Evolutionary conservation across 345 rosid genomes (phyloP).

Genomic region (Viola odorata): DNA sequence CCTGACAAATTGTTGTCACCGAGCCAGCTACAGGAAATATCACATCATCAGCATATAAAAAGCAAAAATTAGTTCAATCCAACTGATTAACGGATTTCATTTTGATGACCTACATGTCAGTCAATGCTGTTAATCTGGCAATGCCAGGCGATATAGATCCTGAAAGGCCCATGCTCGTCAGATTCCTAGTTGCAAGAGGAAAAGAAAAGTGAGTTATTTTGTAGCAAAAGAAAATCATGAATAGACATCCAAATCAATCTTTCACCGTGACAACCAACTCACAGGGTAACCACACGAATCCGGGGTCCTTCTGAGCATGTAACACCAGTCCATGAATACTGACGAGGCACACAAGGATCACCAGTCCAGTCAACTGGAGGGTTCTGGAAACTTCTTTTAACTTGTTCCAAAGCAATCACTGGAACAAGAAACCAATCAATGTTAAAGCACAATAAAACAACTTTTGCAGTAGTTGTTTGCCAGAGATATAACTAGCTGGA

Average conservation of each 20-base stretch:
- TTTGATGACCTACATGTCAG: constrained; percentile 52
- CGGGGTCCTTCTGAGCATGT: constrained; percentile 59
- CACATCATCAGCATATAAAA: too few relatives aligned
- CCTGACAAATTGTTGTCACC: constrained; percentile 72
- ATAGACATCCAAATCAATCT: neutral
- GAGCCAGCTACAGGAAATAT: constrained; percentile 48
- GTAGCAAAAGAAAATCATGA: neutral
- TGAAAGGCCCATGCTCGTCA: constrained; percentile 62
- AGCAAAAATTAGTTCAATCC: too few relatives aligned
- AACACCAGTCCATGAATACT: constrained; percentile 77
- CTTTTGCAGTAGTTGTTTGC: neutral
- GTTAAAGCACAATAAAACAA: neutral
- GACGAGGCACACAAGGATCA: constrained; percentile 76
- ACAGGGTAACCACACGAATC: constrained; percentile 64
- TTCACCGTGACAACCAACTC: constrained; percentile 33
- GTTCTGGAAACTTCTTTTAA: constrained; percentile 45
- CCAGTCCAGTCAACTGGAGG: constrained; percentile 79
- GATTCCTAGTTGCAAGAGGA: constrained; percentile 45
- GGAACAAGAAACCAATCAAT: constrained; percentile 19
- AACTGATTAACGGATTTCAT: neutral
- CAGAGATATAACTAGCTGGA: neutral
- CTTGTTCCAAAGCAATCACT: constrained; percentile 48
- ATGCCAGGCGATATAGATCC: constrained; percentile 61
- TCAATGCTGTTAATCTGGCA: constrained; percentile 64
- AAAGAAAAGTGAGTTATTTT: constrained; percentile 12